Evolutionary conservation across 1,284 basidiomycete genomes (phyloP), one percentile per base, ranked within the genome.

Genomic region (Boletus hoseneyae): DNA sequence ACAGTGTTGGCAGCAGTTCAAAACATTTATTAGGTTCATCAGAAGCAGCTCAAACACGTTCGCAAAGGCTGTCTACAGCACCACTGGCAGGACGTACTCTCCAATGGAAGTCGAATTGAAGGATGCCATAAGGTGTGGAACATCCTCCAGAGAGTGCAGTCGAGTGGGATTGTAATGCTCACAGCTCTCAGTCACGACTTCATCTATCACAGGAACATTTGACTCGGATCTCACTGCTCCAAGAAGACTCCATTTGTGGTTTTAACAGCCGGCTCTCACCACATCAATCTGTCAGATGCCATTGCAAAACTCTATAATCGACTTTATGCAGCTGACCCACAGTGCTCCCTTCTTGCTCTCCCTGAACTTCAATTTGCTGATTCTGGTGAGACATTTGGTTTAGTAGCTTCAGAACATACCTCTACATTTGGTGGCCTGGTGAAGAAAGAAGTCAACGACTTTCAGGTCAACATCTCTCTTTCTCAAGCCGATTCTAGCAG

Each of bases 71-170:
- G 10, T 10, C 27, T 27, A 10, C 9, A 9, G 10, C 8, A 10
- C 4, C 10, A 27, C 10, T 10, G 10, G 7, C 29, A 30, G 11
- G 29, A 30, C 6, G 11, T 32, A 6, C 30, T 32, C 6, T 32
- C 30, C 2, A 7, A 32, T 15, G 30, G 30, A 4, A 32, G 30
- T 5, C 5, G 13, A 16, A 47, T 49, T 2, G 11, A 39, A 6
- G 29, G 36, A 0, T 47, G 18, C 0, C 45, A 50, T 19, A 50
- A 50, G 12, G 49, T 33, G 3, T 50, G 46, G 45, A 50, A 50
- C 7, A 37, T 16, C 16, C 43, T 50, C 23, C 35, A 51, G 8
- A 9, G 23, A 2, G 21, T 10, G 2, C 50, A 51, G 21, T 21
- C 33, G 1, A 51, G 49, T 13, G 25, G 48, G 3, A 27, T 50